Percentiles rank a stretch among this genome's conserved stretches.
Evolutionary conservation across 2,329 filamentous ascomycete genomes (phyloP).

Genomic region (Colletotrichum gigasporum): DNA sequence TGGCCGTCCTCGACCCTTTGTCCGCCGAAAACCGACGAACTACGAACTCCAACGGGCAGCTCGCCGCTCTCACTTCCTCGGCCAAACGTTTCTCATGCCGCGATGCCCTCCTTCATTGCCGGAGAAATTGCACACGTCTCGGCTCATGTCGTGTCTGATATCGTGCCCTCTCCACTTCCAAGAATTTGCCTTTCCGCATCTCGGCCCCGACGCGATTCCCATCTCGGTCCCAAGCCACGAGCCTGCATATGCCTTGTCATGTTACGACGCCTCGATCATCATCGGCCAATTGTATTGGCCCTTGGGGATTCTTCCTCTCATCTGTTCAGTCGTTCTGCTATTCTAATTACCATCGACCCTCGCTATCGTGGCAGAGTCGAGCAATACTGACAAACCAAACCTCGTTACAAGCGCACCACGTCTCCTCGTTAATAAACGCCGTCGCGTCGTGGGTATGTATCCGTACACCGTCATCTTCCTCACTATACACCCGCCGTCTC

Average conservation of each 20-base stretch:
- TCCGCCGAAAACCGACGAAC: conserved; percentile 21
- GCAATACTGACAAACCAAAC: neutral
- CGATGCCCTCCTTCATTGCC: conserved; percentile 16
- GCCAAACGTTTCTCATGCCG: neutral
- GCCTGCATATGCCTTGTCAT: conserved; percentile 26
- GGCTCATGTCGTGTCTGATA: conserved; percentile 26
- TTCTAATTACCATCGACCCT: neutral
- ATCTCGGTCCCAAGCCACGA: conserved; percentile 21
- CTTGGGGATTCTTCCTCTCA: neutral
- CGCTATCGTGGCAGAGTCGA: neutral
- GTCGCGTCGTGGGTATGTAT: conserved; percentile 16
- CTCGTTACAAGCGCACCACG: neutral
- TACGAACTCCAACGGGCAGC: neutral
- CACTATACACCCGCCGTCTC: neutral
- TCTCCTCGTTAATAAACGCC: conserved; percentile 15
- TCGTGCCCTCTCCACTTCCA: conserved; percentile 23
- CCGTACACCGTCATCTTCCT: neutral
- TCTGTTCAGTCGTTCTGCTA: neutral
- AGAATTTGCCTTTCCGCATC: neutral
- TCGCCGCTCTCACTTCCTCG: conserved; percentile 14
- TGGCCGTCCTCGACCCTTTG: conserved; percentile 10
- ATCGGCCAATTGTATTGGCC: neutral
- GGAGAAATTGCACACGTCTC: conserved; percentile 6
- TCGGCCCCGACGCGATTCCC: neutral
- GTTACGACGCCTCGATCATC: neutral